phyloP scores from a whole-genome alignment of 2,329 filamentous ascomycete species.

The Teratosphaeriaceae sp. region DNA sequence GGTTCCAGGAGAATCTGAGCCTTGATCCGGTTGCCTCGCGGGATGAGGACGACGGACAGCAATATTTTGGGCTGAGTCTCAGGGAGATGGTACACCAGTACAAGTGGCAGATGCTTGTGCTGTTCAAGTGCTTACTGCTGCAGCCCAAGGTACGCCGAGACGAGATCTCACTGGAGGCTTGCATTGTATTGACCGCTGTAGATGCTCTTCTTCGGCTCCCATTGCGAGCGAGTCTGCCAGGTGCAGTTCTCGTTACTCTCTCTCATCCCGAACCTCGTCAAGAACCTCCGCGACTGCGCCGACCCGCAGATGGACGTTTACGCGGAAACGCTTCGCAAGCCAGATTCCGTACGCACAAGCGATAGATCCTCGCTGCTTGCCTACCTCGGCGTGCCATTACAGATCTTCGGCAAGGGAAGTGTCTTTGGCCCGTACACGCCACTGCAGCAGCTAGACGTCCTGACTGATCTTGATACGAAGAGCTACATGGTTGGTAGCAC shows the following conservation, averaged over 20 bases:
- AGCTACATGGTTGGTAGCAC: slow-evolving; percentile 97
- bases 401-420: slow-evolving; percentile 93
- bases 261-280: slow-evolving; percentile 84
- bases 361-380: slow-evolving; percentile 82
- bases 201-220: slow-evolving; percentile 99
- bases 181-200: slow-evolving; percentile 31
- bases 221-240: slow-evolving; percentile 94
- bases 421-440: slow-evolving; percentile 96
- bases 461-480: slow-evolving; percentile 90
- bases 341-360: slow-evolving; percentile 83
- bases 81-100: slow-evolving; percentile 90
- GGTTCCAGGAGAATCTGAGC: slow-evolving; percentile 83
- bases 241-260: slow-evolving; percentile 96
- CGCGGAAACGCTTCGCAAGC: slow-evolving; percentile 65
- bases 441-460: slow-evolving; percentile 86
- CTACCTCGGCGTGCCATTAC: slow-evolving; percentile 91
- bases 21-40: slow-evolving; percentile 43
- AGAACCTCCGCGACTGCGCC: slow-evolving; percentile 88
- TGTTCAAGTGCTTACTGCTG: slow-evolving; percentile 88
- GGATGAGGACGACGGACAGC: slow-evolving; percentile 65
- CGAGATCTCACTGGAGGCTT: not conserved
- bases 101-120: slow-evolving; percentile 85
- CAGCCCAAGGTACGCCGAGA: slow-evolving; percentile 71
- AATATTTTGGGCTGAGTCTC: slow-evolving; percentile 64
- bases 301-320: slow-evolving; percentile 84